These are phyloP conservation scores for Globisporangium yorkense DNA, from an alignment of 352 stramenopile species.

Conservation along the genomic window DNA sequence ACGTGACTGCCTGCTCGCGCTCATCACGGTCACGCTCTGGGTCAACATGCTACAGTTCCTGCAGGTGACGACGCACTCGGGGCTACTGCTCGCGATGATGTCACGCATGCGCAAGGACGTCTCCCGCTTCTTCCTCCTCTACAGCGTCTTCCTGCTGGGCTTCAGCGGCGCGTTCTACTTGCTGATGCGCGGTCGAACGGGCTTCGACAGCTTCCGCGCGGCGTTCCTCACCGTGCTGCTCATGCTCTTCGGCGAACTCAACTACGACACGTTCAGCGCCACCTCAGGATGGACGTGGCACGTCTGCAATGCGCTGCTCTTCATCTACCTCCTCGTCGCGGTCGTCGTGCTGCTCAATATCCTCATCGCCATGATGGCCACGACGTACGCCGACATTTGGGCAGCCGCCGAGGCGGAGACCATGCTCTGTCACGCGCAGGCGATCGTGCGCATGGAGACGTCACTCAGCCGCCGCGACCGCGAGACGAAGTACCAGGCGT, in stretches of 20 bases:
- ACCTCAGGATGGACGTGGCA: conserved; percentile 11
- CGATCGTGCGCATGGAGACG: conserved; percentile 20
- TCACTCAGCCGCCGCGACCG: conserved; percentile 2
- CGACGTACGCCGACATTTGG: conserved; percentile 19
- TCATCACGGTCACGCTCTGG: conserved; percentile 61
- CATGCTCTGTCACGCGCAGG: conserved; percentile 12
- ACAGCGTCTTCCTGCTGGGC: conserved; percentile 61
- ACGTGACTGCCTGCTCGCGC: conserved; percentile 42
- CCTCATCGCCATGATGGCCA: conserved; percentile 35
- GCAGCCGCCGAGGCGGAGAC: conserved; percentile 12
- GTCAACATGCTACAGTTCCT: conserved; percentile 69
- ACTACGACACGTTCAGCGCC: conserved; percentile 11
- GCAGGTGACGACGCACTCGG: conserved; percentile 46
- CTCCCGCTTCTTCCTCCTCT: conserved; percentile 60
- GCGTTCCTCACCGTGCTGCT: conserved; percentile 69
- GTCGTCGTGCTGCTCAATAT: conserved; percentile 34
- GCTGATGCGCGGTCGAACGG: conserved; percentile 41
- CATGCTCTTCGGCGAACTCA: conserved; percentile 66
- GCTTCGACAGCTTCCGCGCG: conserved; percentile 50
- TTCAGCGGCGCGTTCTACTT: conserved; percentile 73
- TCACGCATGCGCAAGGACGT: conserved; percentile 64
- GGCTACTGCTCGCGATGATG: conserved; percentile 78
- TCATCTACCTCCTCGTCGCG: conserved; percentile 15
- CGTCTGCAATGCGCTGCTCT: conserved; percentile 12
- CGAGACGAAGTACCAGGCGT: conserved; percentile 3